A percentile compares a stretch with the other conserved stretches of the same genome.
Conservation (phyloP, 208 protist species). For the Trypanosoma grayi region DNA sequence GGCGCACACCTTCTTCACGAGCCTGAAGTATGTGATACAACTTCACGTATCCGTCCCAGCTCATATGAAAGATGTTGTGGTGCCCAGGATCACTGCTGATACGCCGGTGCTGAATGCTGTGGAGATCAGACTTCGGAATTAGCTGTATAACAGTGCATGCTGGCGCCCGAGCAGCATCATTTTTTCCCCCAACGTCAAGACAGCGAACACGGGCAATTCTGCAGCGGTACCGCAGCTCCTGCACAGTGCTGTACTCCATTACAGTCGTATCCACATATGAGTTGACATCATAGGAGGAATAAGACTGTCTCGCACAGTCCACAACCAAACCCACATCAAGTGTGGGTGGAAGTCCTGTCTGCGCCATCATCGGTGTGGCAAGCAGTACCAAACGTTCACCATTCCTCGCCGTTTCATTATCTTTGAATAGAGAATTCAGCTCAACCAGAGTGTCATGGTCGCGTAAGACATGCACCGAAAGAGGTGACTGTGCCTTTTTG, state of each 20-base stretch:
- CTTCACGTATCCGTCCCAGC: slow-evolving; percentile 61
- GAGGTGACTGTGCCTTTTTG: slow-evolving; percentile 17
- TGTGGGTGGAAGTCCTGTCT: slow-evolving; percentile 60
- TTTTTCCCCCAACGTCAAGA: background rate
- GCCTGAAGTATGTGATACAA: slow-evolving; percentile 76
- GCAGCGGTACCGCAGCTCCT: slow-evolving; percentile 58
- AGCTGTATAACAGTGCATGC: slow-evolving; percentile 71
- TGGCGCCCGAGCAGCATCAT: slow-evolving; percentile 2
- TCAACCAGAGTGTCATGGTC: slow-evolving; percentile 13
- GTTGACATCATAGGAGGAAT: slow-evolving; percentile 38
- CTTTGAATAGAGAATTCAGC: background rate
- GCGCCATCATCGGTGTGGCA: slow-evolving; percentile 52
- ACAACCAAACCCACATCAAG: slow-evolving; percentile 69
- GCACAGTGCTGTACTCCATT: slow-evolving; percentile 59
- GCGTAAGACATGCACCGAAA: slow-evolving; percentile 14
- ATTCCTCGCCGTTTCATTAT: slow-evolving; percentile 1
- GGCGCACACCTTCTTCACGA: slow-evolving; percentile 44
- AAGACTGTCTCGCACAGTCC: slow-evolving; percentile 69
- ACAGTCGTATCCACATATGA: slow-evolving; percentile 38
- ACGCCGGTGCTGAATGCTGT: slow-evolving; percentile 71
- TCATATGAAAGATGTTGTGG: slow-evolving; percentile 66
- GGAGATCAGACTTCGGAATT: slow-evolving; percentile 76
- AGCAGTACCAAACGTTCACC: slow-evolving; percentile 50
- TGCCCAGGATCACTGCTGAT: slow-evolving; percentile 57
- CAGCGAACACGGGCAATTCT: slow-evolving; percentile 29